Evolutionary conservation across 1,139 yeast species (phyloP).

Genomic region (Zygosaccharomyces sapae): DNA sequence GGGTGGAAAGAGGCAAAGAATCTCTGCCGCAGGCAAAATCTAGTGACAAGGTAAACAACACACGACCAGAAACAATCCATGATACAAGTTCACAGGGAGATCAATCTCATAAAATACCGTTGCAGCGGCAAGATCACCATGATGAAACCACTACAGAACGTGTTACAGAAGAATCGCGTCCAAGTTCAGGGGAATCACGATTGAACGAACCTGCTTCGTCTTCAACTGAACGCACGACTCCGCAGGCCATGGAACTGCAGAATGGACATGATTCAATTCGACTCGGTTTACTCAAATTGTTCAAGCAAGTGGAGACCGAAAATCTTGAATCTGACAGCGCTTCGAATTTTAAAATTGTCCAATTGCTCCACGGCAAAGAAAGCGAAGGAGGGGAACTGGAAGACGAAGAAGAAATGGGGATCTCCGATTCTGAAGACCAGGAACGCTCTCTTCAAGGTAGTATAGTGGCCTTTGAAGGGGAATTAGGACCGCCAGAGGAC

Average conservation of each 20-base stretch:
- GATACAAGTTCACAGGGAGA: background rate
- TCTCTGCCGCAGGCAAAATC: background rate
- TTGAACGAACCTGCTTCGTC: background rate
- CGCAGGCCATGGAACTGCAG: background rate
- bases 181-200: background rate
- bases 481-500: conserved; percentile 3
- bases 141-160: background rate
- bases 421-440: background rate
- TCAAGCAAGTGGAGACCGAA: background rate
- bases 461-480: conserved; percentile 6
- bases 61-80: background rate
- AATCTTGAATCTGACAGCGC: background rate
- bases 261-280: background rate
- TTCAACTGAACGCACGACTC: background rate
- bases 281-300: background rate
- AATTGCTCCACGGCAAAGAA: background rate
- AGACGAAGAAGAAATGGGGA: background rate
- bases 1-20: background rate
- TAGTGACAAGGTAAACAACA: background rate
- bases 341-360: background rate
- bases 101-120: background rate
- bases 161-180: background rate
- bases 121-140: background rate
- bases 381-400: background rate
- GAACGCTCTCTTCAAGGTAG: conserved; percentile 2